Percentiles rank a stretch among this genome's conserved stretches.
Evolutionary conservation across 768 basidiomycete genomes (phyloP).

Genomic region (Cubamyces sp.): DNA sequence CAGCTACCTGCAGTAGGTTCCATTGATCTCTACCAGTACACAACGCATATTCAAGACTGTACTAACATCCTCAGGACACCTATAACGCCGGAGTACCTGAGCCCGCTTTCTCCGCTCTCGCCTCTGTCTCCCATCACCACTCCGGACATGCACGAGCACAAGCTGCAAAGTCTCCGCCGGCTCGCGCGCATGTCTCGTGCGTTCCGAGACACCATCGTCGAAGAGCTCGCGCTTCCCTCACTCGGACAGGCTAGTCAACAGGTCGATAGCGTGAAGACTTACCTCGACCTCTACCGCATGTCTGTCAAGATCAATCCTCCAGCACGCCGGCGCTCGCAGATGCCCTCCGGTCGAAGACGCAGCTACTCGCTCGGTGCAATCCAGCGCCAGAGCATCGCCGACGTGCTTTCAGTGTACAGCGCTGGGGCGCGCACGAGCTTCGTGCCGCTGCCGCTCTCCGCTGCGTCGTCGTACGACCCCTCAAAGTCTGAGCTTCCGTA

Average conservation of each 20-base stretch:
- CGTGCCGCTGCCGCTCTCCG: neutral
- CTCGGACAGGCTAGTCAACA: constrained; percentile 23
- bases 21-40: too few relatives aligned
- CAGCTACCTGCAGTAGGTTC: constrained; percentile 17
- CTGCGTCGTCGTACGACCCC: too few relatives aligned
- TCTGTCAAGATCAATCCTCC: constrained; percentile 11
- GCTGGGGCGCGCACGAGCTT: constrained; percentile 18
- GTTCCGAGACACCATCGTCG: constrained; percentile 17
- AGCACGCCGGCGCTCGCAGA: neutral
- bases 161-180: constrained; percentile 17
- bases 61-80: neutral
- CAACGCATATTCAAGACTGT: neutral
- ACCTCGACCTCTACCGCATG: constrained; percentile 34
- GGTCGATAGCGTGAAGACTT: constrained; percentile 27
- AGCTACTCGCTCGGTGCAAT: constrained; percentile 31
- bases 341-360: constrained; percentile 17
- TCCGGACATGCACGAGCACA: constrained; percentile 17
- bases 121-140: constrained; percentile 21
- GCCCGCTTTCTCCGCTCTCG: constrained; percentile 14
- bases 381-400: constrained; percentile 17
- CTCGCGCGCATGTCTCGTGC: constrained; percentile 22
- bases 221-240: constrained; percentile 30
- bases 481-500: neutral
- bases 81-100: constrained; percentile 15
- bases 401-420: constrained; percentile 16